Evolutionary conservation across 129 eudicot species (phyloP), one percentile per base, ranked within the genome.

Genomic region (Pseudognaphalium luteoalbum): DNA sequence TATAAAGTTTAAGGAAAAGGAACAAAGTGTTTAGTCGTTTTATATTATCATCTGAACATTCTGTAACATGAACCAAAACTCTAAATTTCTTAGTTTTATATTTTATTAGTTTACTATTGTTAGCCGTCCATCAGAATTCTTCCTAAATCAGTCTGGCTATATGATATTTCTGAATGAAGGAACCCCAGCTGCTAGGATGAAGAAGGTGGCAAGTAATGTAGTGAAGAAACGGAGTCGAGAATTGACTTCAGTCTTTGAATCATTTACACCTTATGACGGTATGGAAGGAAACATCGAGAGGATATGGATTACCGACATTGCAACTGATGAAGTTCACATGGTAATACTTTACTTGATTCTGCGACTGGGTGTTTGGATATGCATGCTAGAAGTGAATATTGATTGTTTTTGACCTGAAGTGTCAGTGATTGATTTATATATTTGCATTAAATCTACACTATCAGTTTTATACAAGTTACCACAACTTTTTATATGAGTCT

Each of bases 111-210:
- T 68, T 25, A 14, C n/a, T 37, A 66, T 68, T 61, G 39, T 77
- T 72, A 69, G 42, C 32, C 8, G 14, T 12, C 66, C 63, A 30
- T 7, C 28, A 22, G 56, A 51, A 51, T 79, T 66, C 19, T 30
- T 56, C 66, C 76, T 69, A 66, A 74, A 66, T 44, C 28, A 42
- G 62, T 34, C 5, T 51, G 35, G 17, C 39, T 70, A 68, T 77
- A 68, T 77, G 75, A 74, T 51, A 33, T 29, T 44, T 75, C 14
- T 37, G 51, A 75, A 20, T 41, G 21, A 88, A 94, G 99, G 99
- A 32, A 94, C 99, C 28, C 99, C 97, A 11, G 99, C 99, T 81
- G 97, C 99, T 73, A 91, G 99, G 86, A 91, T 91, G 99, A 94
- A 91, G 75, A 94, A 94, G 84, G 97, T 94, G 74, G 84, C 97